Conservation (phyloP, 75 land plant species). For the Larix kaempferi region DNA sequence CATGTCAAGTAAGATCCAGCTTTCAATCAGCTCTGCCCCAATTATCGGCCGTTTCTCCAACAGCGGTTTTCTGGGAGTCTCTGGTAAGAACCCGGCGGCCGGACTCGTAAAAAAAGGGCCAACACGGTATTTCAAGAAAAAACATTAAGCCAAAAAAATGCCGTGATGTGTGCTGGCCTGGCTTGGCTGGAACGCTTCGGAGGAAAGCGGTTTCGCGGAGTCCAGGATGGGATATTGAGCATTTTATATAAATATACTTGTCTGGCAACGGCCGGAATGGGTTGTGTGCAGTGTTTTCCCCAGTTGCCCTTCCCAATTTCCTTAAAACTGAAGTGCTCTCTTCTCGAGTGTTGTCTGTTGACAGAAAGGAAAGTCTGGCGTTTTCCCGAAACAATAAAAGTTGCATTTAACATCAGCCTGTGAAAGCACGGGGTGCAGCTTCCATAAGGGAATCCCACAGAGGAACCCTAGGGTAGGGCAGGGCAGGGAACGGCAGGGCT, state of each 20-base stretch:
- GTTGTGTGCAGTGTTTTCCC: neutral
- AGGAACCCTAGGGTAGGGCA: neutral
- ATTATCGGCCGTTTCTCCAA: no score
- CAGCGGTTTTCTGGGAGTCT: no score
- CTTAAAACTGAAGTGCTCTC: neutral
- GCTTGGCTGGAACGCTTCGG: slow-evolving; percentile 9
- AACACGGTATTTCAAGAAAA: no score
- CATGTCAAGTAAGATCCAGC: no score
- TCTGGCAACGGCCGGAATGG: neutral
- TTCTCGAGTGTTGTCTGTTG: neutral
- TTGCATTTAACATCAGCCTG: neutral
- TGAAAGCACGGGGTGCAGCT: neutral
- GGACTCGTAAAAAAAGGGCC: no score
- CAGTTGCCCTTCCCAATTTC: no score
- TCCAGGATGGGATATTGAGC: neutral
- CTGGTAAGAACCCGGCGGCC: no score
- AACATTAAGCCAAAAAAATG: no score
- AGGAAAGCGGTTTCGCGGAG: neutral
- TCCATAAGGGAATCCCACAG: neutral
- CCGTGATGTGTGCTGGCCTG: neutral
- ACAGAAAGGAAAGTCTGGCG: neutral
- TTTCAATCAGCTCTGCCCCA: no score
- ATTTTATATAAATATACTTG: neutral
- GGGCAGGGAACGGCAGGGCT: neutral
- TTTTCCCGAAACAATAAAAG: neutral